phyloP scores from a whole-genome alignment of 768 basidiomycete genomes.

The Trametes villosa region DNA sequence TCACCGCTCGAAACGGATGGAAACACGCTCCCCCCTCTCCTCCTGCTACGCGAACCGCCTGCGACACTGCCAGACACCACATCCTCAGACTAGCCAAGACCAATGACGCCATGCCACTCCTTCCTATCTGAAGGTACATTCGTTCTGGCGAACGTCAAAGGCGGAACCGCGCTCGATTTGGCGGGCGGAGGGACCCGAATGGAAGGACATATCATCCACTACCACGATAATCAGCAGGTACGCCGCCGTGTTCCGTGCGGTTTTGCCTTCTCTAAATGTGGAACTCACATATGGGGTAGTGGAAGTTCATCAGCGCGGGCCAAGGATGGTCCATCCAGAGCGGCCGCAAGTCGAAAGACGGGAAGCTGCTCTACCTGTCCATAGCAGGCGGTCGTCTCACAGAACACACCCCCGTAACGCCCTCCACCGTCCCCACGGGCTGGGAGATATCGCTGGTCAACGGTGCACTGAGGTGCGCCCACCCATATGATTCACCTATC shows the following conservation, averaged over 20 bases:
- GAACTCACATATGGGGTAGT: background rate
- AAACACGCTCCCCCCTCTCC: too few relatives aligned
- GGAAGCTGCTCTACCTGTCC: background rate
- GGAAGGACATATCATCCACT: background rate
- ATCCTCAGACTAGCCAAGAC: background rate
- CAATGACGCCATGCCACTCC: background rate
- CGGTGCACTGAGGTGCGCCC: too few relatives aligned
- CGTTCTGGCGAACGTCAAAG: background rate
- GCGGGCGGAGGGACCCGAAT: background rate
- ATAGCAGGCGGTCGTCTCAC: too few relatives aligned
- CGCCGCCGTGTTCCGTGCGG: background rate
- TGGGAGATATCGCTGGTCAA: too few relatives aligned
- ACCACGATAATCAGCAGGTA: background rate
- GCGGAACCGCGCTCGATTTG: background rate
- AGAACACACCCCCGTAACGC: too few relatives aligned
- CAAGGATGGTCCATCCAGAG: background rate
- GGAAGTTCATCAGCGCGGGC: background rate
- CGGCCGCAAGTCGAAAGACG: background rate
- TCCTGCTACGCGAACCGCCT: too few relatives aligned
- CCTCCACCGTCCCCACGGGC: too few relatives aligned
- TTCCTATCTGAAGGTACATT: background rate
- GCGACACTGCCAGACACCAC: background rate
- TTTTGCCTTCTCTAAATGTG: background rate
- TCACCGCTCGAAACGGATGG: too few relatives aligned
- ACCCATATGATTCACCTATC: too few relatives aligned